Evolutionary conservation across 2,329 filamentous ascomycete genomes (phyloP).

Genomic region (Podosphaera leucotricha): DNA sequence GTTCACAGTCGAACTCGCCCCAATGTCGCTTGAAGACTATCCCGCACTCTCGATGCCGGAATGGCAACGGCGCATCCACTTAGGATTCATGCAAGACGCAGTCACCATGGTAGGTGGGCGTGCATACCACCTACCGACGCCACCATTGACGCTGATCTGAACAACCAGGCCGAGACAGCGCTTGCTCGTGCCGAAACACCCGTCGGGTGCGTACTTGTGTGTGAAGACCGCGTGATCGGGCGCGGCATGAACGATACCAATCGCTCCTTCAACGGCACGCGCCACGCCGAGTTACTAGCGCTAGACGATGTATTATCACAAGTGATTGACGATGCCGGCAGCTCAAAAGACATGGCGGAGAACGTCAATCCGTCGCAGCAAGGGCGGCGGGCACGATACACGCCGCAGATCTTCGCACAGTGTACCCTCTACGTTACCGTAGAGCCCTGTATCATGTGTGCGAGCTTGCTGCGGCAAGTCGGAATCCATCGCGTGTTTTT

Average conservation of each 20-base stretch:
- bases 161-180: constrained; percentile 66
- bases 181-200: constrained; percentile 77
- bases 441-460: constrained; percentile 98
- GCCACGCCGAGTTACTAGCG: constrained; percentile 88
- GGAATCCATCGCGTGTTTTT: constrained; percentile 79
- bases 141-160: too few species aligned
- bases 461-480: constrained; percentile 72
- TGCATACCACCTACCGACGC: too few species aligned
- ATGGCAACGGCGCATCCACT: too few species aligned
- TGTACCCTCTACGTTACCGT: constrained; percentile 84
- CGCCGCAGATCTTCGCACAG: constrained; percentile 40
- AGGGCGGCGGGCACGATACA: constrained; percentile 1
- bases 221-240: constrained; percentile 55
- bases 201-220: constrained; percentile 84
- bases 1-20: too few species aligned
- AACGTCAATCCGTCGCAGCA: not conserved
- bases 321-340: too few species aligned
- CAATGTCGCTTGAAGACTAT: too few species aligned
- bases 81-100: too few species aligned
- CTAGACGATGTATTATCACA: constrained; percentile 35
- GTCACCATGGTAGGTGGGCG: too few species aligned
- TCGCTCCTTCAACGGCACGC: constrained; percentile 67
- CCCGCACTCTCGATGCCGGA: too few species aligned
- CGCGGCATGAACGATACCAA: constrained; percentile 96
- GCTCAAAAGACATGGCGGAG: not conserved